Conservation (phyloP, 768 basidiomycete genomes). For the Termitomyces sp. region DNA sequence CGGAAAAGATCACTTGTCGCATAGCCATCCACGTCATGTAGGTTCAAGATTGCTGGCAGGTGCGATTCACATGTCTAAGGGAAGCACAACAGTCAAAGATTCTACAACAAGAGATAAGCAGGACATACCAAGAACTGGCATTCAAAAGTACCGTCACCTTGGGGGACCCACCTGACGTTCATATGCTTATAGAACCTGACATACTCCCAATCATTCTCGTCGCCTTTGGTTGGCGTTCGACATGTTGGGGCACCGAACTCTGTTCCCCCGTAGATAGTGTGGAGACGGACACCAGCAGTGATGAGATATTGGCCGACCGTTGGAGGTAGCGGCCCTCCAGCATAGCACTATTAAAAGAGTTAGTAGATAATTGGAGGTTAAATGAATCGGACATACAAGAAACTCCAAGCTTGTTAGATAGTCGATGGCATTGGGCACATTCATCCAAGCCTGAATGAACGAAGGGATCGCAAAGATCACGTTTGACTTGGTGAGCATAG, state of each 20-base stretch:
- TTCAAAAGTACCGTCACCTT: conserved; percentile 21
- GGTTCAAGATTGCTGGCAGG: conserved; percentile 23
- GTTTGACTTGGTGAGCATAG: conserved; percentile 15
- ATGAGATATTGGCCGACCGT: conserved; percentile 23
- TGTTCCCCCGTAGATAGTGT: conserved; percentile 19
- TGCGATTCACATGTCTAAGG: conserved; percentile 21
- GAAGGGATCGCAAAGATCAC: conserved; percentile 20
- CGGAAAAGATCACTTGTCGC: conserved; percentile 29
- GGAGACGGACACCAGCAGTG: conserved; percentile 21
- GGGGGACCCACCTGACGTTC: conserved; percentile 24
- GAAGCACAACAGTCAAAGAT: no score
- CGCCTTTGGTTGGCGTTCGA: conserved; percentile 7
- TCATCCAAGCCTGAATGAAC: conserved; percentile 22
- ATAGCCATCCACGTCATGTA: conserved; percentile 27
- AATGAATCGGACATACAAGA: conserved; percentile 20
- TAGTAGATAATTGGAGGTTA: neutral
- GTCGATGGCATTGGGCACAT: conserved; percentile 12
- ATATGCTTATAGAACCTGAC: conserved; percentile 18
- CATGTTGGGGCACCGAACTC: conserved; percentile 20
- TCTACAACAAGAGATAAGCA: no score
- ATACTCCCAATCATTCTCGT: conserved; percentile 26
- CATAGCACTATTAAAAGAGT: conserved; percentile 15
- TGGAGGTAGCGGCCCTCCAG: conserved; percentile 23
- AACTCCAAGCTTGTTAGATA: conserved; percentile 17
- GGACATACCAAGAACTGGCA: no score